These are phyloP conservation scores for Oxyria digyna DNA, from an alignment of 148 eudicot genomes.

Conservation along the genomic window DNA sequence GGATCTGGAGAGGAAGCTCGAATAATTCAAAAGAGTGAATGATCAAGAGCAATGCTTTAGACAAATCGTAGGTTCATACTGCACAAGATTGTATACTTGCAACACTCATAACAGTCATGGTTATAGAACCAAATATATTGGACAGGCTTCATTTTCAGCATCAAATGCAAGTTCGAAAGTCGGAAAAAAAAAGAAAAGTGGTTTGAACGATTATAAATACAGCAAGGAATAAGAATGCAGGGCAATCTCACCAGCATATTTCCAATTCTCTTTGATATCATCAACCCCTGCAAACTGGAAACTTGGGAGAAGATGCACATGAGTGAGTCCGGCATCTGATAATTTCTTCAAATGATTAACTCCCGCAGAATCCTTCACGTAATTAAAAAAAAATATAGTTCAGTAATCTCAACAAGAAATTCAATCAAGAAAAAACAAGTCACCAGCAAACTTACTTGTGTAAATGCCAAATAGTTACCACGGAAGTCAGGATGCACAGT, in stretches of 20 bases:
- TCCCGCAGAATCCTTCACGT: conserved; percentile 74
- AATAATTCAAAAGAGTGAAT: neutral
- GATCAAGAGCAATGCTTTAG: neutral
- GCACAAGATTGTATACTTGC: neutral
- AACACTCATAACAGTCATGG: neutral
- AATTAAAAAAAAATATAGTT: neutral
- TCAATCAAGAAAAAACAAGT: neutral
- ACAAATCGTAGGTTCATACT: neutral
- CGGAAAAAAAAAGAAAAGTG: neutral
- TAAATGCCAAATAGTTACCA: conserved; percentile 87
- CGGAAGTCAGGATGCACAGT: conserved; percentile 55
- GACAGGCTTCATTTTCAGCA: neutral
- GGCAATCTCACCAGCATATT: conserved; percentile 44
- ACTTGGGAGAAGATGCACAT: conserved; percentile 86
- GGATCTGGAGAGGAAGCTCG: conserved; percentile 37
- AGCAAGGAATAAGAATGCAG: neutral
- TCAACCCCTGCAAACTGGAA: conserved; percentile 88
- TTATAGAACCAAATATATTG: no score
- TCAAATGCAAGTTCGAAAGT: neutral
- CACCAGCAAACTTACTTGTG: conserved; percentile 41
- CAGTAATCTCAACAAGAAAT: neutral
- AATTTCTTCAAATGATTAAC: conserved; percentile 68
- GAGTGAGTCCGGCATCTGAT: conserved; percentile 86
- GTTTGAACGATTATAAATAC: neutral
- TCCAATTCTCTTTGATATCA: conserved; percentile 84